Evolutionary conservation across 78 protist species (phyloP), one percentile per base, ranked within the genome.

Genomic region (Dictyostelium brefeldianum): DNA sequence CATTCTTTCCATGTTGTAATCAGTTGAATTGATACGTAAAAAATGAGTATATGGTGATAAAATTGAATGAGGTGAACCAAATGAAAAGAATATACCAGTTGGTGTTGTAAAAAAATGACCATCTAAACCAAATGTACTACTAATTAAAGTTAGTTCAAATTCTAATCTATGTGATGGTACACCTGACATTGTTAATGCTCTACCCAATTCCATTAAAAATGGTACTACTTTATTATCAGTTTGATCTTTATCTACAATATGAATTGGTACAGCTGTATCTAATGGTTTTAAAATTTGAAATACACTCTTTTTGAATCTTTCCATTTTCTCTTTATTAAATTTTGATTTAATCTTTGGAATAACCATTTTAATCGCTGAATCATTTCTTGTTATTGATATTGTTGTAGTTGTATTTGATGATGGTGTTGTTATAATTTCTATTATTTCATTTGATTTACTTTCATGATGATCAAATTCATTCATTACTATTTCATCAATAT

Each of bases 91-190:
- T 3, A 87, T 87, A 64, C 92, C 92, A 8, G 92, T 87, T 20
- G 93, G 93, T 50, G 93, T 87, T 31, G 93, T 25, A 53, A 87
- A 87, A 54, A 87, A 87, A 75, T 87, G 81, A 64, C 93, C 93
- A 46, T 87, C 93, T 0, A 87, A 59, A 11, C 93, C 92, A 77
- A 87, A 87, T 10, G 93, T 87, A 6, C 54, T 6, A 50, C 93
- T 87, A 12, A 87, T 87, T 53, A 87, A 51, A 12, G 93, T 87
- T 14, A 87, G 25, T 67, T 87, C 84, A 47, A 57, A 87, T 56
- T 87, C 93, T 7, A 87, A 50, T 74, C 93, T 80, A 64, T 87
- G 75, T 0, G 79, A 81, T 14, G 93, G 93, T 12, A 87, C 93
- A 51, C 93, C 93, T 18, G 78, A 59, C 93, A 87, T 87, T 9